Percentiles rank a stretch among this genome's conserved stretches.
Evolutionary conservation across 2,329 filamentous ascomycete genomes (phyloP).

Genomic region (Epichloe coenophiala): DNA sequence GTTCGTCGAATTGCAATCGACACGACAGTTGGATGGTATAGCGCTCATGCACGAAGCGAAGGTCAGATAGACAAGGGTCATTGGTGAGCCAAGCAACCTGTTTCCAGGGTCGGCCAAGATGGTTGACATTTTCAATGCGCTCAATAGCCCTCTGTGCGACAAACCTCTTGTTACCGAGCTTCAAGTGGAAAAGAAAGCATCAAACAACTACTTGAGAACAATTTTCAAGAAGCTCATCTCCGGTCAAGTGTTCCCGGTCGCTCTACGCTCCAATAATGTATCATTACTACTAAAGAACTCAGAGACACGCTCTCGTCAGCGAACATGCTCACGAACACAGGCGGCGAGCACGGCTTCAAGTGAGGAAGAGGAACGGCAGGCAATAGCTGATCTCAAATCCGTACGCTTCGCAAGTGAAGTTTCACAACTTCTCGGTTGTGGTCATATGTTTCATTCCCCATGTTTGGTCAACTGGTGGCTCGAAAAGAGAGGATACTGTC

Average conservation of each 20-base stretch:
- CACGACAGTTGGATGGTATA: background rate
- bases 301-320: background rate
- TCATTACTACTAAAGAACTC: background rate
- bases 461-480: slow-evolving; percentile 1
- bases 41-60: background rate
- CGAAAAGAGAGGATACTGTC: background rate
- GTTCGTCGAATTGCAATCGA: background rate
- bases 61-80: background rate
- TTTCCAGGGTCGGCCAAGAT: background rate
- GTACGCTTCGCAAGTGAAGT: background rate
- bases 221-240: background rate
- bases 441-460: background rate
- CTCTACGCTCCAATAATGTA: background rate
- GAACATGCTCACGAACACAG: too few relatives aligned
- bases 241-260: background rate
- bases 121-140: too few relatives aligned
- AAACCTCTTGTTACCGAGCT: background rate
- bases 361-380: background rate
- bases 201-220: background rate
- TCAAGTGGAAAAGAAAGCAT: background rate
- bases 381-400: background rate
- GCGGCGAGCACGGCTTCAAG: background rate
- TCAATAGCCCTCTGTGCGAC: background rate
- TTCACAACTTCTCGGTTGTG: background rate
- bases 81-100: background rate